Percentiles rank a stretch among this genome's conserved stretches.
Conservation (phyloP, 345 rosid species). For the Conringia planisiliqua region DNA sequence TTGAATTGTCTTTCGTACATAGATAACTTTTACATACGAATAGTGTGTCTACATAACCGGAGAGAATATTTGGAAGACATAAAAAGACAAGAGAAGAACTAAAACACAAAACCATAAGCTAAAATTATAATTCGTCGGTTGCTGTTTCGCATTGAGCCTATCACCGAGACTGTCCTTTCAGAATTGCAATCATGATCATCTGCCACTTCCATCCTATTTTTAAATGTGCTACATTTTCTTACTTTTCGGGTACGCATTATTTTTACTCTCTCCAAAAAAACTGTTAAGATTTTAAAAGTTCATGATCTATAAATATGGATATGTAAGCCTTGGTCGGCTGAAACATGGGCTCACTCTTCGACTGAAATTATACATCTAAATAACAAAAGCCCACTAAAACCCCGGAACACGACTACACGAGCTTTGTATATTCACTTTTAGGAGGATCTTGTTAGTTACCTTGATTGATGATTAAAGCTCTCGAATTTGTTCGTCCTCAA, state of each 20-base stretch:
- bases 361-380: not conserved
- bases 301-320: not conserved
- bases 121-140: slow-evolving; percentile 19
- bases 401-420: too few species aligned
- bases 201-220: slow-evolving; percentile 18
- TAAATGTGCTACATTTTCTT: slow-evolving; percentile 3
- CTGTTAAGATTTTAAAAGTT: not conserved
- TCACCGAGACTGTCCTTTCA: slow-evolving; percentile 22
- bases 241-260: not conserved
- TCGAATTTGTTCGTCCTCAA: too few species aligned
- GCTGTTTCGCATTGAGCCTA: slow-evolving; percentile 29
- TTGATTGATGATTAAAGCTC: too few species aligned
- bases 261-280: not conserved
- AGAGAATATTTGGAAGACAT: slow-evolving; percentile 33
- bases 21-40: not conserved
- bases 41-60: not conserved
- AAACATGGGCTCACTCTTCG: not conserved
- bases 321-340: not conserved
- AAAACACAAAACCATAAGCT: slow-evolving; percentile 31
- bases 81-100: slow-evolving; percentile 22
- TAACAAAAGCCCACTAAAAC: not conserved
- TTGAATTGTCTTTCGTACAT: not conserved
- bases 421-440: too few species aligned
- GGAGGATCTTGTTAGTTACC: too few species aligned
- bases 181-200: slow-evolving; percentile 33